phyloP scores from a whole-genome alignment of 306 rosid species.

The Cucurbita argyrosperma region DNA sequence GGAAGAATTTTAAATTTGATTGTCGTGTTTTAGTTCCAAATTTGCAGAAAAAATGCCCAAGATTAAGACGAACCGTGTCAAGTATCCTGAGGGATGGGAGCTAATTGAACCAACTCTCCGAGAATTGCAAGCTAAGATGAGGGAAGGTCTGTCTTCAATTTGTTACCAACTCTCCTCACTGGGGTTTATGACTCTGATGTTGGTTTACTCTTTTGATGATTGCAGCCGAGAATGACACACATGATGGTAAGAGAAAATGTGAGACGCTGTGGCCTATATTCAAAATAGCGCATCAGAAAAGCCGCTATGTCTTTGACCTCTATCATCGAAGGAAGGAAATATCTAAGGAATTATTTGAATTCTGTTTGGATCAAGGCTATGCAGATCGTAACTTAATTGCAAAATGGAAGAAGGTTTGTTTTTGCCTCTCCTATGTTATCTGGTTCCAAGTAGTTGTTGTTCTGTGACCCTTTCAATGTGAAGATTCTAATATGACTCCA shows the following conservation, averaged over 20 bases:
- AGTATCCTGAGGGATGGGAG: conserved; percentile 92
- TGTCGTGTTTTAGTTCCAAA: neutral
- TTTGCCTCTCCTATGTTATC: conserved; percentile 1
- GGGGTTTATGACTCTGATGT: neutral
- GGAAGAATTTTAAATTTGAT: neutral
- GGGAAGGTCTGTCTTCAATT: conserved; percentile 49
- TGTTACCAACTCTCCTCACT: neutral
- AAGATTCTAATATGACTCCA: neutral
- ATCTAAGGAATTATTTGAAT: conserved; percentile 33
- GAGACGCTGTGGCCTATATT: conserved; percentile 43
- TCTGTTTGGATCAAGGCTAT: conserved; percentile 37
- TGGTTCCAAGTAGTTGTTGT: neutral
- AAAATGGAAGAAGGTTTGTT: conserved; percentile 38
- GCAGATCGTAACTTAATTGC: conserved; percentile 38
- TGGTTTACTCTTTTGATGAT: neutral
- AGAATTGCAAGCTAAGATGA: conserved; percentile 91
- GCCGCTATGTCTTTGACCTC: conserved; percentile 35
- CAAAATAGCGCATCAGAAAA: conserved; percentile 38
- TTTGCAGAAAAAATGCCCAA: conserved; percentile 62
- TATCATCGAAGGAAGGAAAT: conserved; percentile 38
- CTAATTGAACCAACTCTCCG: conserved; percentile 80
- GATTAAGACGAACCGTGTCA: conserved; percentile 79
- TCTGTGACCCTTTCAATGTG: neutral
- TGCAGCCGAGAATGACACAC: conserved; percentile 38
- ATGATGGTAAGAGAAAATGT: conserved; percentile 44